Percentiles rank a stretch among this genome's conserved stretches.
Conservation (phyloP, 768 basidiomycete species). For the Trametes meyenii region DNA sequence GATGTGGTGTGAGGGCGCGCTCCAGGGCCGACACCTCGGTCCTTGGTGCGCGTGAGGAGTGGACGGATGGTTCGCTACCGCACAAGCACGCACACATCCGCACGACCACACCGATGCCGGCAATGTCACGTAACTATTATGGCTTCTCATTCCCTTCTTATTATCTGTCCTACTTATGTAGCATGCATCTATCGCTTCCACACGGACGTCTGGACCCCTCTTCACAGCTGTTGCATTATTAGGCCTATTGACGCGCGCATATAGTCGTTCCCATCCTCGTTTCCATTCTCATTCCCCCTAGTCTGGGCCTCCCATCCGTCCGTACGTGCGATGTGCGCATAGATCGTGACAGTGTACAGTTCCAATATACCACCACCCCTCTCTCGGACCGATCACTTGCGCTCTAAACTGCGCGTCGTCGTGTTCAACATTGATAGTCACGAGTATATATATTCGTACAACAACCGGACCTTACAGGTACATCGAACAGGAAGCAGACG, state of each 20-base stretch:
- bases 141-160: background rate
- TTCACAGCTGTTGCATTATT: conserved; percentile 24
- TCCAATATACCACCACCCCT: conserved; percentile 16
- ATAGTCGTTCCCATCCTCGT: conserved; percentile 5
- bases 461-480: background rate
- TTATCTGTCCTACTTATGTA: conserved; percentile 23
- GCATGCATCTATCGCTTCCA: conserved; percentile 18
- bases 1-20: background rate
- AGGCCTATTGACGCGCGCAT: conserved; percentile 4
- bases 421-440: background rate
- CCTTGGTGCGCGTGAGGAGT: no score
- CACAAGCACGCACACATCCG: background rate
- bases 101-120: background rate
- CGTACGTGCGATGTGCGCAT: conserved; percentile 16
- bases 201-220: conserved; percentile 10
- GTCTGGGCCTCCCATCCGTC: background rate
- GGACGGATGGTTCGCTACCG: background rate
- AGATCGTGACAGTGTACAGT: conserved; percentile 14
- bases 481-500: no score
- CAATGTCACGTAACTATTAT: background rate
- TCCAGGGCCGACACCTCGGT: background rate
- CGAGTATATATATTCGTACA: background rate
- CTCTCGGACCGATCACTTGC: background rate
- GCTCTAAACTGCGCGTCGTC: background rate
- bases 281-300: background rate